Percentiles rank a stretch among this genome's conserved stretches.
These are phyloP conservation scores for Ostreobium quekettii DNA, from an alignment of 139 green algal genomes.

Conservation along the genomic window DNA sequence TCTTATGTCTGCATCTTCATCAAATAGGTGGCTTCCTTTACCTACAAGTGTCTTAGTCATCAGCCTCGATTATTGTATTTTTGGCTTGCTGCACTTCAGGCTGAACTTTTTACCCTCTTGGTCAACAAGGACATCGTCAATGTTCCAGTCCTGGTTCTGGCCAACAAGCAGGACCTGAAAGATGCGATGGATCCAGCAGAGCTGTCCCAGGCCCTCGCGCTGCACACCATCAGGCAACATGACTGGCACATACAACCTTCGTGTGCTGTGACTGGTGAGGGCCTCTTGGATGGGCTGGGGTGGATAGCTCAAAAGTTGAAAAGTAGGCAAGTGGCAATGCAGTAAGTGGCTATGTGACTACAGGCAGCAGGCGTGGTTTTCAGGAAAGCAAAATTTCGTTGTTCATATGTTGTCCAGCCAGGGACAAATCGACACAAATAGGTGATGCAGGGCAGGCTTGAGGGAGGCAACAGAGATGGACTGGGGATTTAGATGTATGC, in stretches of 20 bases:
- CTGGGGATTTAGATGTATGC: too few relatives aligned
- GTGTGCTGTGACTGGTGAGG: slow-evolving; percentile 53
- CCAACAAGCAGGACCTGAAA: slow-evolving; percentile 79
- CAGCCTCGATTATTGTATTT: not conserved
- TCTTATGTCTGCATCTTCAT: too few relatives aligned
- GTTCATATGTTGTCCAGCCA: too few relatives aligned
- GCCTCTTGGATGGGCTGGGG: slow-evolving; percentile 53
- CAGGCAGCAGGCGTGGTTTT: too few relatives aligned
- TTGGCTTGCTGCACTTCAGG: slow-evolving; percentile 29
- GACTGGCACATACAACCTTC: slow-evolving; percentile 61
- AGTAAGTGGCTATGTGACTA: too few relatives aligned
- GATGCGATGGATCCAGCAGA: slow-evolving; percentile 60
- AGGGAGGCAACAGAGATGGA: too few relatives aligned
- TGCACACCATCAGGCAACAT: slow-evolving; percentile 47
- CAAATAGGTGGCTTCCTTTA: not conserved
- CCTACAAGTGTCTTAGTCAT: not conserved
- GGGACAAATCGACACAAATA: too few relatives aligned
- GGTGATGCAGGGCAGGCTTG: too few relatives aligned
- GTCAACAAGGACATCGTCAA: slow-evolving; percentile 54
- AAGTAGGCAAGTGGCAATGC: too few relatives aligned
- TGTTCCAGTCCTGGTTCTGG: slow-evolving; percentile 66
- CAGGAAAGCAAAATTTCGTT: too few relatives aligned
- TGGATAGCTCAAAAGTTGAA: slow-evolving; percentile 58
- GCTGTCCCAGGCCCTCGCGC: slow-evolving; percentile 49
- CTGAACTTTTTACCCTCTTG: slow-evolving; percentile 67